Base-by-base conservation (phyloP, 2,329 filamentous ascomycete species). In the Calycina herbarum region DNA sequence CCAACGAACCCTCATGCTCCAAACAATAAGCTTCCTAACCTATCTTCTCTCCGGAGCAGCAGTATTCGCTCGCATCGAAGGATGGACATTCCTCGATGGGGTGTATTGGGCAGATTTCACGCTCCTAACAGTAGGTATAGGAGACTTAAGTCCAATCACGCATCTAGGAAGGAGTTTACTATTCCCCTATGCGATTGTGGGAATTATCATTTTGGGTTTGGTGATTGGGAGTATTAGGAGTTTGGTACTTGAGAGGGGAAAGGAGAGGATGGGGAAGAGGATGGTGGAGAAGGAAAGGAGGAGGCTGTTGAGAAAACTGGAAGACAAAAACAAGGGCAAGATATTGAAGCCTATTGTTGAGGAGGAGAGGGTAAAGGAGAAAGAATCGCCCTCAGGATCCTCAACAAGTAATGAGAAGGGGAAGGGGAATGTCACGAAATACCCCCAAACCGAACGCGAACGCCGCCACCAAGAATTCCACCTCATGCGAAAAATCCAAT, bases 1-100 rank as follows among this genome's bases (percentile, higher is more conserved):
- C 67, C 94, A 97, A 77, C 86, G 94, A 10, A 97, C 92, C 0
- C 80, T 97, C 27, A 97, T 97, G 82, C 79, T 97, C 33, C 94
- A 97, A 77, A 96, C 93, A 1, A 96, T 96, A 77, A 81, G 91
- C 64, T 92, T 96, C 74, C 88, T 96, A 61, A 79, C 92, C 59
- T 97, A 95, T 81, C 80, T 97, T 0, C 87, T 91, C 0, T 78
- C 93, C 1, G 94, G 94, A 0, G 92, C 89, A 0, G 85, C 89
- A 0, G 79, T 96, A 0, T 97, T 95, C 74, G 86, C 87, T 5
- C 81, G 80, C 1, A 83, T 95, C 2, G 89, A 96, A 67, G 83
- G 79, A 3, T 95, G 93, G 88, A 80, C 82, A 24, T 97, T 90
- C 73, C 85, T 92, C 1, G 92, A 97, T 72, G 86, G 87, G 2